phyloP scores from a whole-genome alignment of 1,284 basidiomycete genomes.

The Schizophyllum commune region DNA sequence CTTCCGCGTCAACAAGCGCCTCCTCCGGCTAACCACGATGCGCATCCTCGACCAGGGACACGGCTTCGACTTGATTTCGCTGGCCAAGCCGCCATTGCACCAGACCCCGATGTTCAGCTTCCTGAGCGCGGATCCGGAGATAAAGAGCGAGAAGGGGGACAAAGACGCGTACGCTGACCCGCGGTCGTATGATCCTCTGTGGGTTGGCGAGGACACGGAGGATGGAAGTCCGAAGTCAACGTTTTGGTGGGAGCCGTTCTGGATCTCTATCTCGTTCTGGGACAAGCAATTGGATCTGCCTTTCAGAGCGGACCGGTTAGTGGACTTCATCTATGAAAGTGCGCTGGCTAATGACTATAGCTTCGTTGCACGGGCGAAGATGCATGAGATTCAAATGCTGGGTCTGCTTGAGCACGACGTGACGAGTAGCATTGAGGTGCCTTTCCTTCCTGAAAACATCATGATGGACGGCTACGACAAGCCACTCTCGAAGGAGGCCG shows the following conservation, averaged over 20 bases:
- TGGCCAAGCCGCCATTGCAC: conserved; percentile 91
- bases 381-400: conserved; percentile 93
- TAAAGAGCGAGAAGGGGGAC: conserved; percentile 34
- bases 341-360: conserved; percentile 26
- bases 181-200: conserved; percentile 67
- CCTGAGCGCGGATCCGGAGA: conserved; percentile 44
- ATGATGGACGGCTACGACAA: conserved; percentile 20
- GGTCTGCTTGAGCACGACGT: conserved; percentile 87
- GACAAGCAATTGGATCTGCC: conserved; percentile 82
- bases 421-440: conserved; percentile 78
- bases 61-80: conserved; percentile 81
- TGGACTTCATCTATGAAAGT: conserved; percentile 4
- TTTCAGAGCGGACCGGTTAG: conserved; percentile 74
- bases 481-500: conserved; percentile 40
- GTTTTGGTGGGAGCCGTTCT: conserved; percentile 85
- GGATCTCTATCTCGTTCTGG: conserved; percentile 78
- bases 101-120: conserved; percentile 88
- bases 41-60: conserved; percentile 96
- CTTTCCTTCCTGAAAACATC: conserved; percentile 42
- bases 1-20: conserved; percentile 86
- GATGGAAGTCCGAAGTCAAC: conserved; percentile 38
- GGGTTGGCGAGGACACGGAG: conserved; percentile 60
- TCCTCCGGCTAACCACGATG: conserved; percentile 89
- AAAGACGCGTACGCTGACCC: conserved; percentile 29
- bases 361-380: conserved; percentile 85